Evolutionary conservation across 2,329 filamentous ascomycete species (phyloP), one percentile per base, ranked within the genome.

Genomic region (Sporothrix brasiliensis): DNA sequence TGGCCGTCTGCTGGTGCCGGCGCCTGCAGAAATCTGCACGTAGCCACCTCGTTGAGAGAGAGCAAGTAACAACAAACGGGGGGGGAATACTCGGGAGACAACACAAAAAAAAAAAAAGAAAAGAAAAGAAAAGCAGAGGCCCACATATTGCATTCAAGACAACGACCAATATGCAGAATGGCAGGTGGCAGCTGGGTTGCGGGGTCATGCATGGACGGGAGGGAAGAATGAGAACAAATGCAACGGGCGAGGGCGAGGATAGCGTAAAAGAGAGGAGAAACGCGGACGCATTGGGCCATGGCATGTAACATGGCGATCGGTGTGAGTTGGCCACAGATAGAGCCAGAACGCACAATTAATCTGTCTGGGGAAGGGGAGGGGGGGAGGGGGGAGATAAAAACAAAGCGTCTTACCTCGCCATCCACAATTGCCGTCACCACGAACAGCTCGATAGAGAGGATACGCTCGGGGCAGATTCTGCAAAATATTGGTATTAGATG

Each of bases 371-470:
- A 34, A 34, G 4, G 30, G 30, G 3, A 34, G 2, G 30, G 6
- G 6, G 30, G 6, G 30, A 6, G 6, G 13, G 50, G 44, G 24
- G 47, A 27, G 30, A 30, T 4, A 34, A n/a, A 30, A 60, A 3
- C 11, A 63, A 41, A 67, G 4, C 5, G 39, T 82, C 89, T 83
- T 85, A 97, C 94, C 95, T 90, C 94, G 88, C 94, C 95, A 98
- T 77, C 94, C 95, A 81, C 95, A 98, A 79, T 97, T 96, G 71
- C 95, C 95, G 81, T 98, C 94, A 68, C 95, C 94, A 80, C 91
- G 90, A 79, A 97, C 89, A 13, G 90, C 90, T 69, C 95, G 92
- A 78, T 94, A 97, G 78, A 93, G 90, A 24, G 92, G 92, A 79
- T 97, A 97, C 70, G 91, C 92, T 76, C 90, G 86, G 7, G 93